Conservation (phyloP, 805 yeast species). For the Sungouiella blattae region DNA sequence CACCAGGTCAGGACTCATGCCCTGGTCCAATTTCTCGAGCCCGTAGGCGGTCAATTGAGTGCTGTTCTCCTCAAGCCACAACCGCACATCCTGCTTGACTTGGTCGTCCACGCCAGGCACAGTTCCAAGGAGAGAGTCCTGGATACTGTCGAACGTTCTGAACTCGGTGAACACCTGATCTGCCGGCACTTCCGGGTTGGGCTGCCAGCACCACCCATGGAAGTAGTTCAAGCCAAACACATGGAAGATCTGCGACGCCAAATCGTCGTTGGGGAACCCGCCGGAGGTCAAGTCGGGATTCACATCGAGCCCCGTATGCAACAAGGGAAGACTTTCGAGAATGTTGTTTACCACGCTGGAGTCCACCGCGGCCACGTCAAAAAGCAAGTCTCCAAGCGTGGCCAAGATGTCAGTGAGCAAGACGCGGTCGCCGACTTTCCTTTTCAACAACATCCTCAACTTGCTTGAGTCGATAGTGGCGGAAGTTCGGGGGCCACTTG, state of each 20-base stretch:
- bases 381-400: slow-evolving; percentile 45
- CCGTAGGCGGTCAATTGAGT: slow-evolving; percentile 80
- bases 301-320: slow-evolving; percentile 68
- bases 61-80: slow-evolving; percentile 54
- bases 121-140: slow-evolving; percentile 47
- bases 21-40: slow-evolving; percentile 40
- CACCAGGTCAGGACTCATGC: slow-evolving; percentile 50
- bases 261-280: slow-evolving; percentile 46
- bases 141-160: slow-evolving; percentile 51
- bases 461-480: background rate
- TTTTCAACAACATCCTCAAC: slow-evolving; percentile 7
- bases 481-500: slow-evolving; percentile 1
- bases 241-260: slow-evolving; percentile 54
- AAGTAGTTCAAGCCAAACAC: slow-evolving; percentile 57
- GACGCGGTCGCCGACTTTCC: slow-evolving; percentile 6
- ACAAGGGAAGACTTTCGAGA: slow-evolving; percentile 54
- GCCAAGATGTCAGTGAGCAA: slow-evolving; percentile 40
- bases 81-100: slow-evolving; percentile 17
- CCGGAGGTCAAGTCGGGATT: slow-evolving; percentile 62
- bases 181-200: slow-evolving; percentile 10
- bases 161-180: slow-evolving; percentile 17
- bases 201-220: slow-evolving; percentile 81
- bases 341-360: slow-evolving; percentile 27
- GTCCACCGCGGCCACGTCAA: slow-evolving; percentile 15
- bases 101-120: slow-evolving; percentile 8